Percentiles rank a stretch among this genome's conserved stretches.
phyloP scores from a whole-genome alignment of 2,329 filamentous ascomycete genomes.

The Cadophora gregata region DNA sequence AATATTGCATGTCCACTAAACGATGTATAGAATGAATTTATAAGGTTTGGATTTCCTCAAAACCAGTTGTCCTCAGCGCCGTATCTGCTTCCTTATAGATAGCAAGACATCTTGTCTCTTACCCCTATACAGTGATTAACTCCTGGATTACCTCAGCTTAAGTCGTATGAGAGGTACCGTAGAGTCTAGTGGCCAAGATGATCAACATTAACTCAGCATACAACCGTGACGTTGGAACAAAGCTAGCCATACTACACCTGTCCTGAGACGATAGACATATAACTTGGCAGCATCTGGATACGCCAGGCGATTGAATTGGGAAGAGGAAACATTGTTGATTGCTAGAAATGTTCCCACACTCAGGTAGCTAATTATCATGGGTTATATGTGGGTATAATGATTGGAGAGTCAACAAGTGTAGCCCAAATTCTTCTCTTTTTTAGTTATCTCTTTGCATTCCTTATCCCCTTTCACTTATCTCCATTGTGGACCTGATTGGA shows the following conservation, averaged over 20 bases:
- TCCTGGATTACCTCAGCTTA: slow-evolving; percentile 41
- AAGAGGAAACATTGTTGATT: slow-evolving; percentile 22
- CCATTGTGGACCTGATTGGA: too few relatives aligned
- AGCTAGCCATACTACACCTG: not conserved
- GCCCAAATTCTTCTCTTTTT: too few relatives aligned
- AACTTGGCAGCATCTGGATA: slow-evolving; percentile 69
- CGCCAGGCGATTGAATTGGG: slow-evolving; percentile 49
- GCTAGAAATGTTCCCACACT: too few relatives aligned
- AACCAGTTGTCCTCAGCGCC: slow-evolving; percentile 54
- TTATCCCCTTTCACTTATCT: too few relatives aligned
- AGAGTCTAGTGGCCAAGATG: too few relatives aligned
- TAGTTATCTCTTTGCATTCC: too few relatives aligned
- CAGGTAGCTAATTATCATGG: too few relatives aligned
- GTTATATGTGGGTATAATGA: too few relatives aligned
- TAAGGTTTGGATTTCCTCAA: not conserved
- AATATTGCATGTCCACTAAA: slow-evolving; percentile 2
- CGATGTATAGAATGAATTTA: not conserved
- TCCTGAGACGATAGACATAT: slow-evolving; percentile 61
- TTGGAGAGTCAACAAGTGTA: too few relatives aligned
- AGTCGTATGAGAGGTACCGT: slow-evolving; percentile 43
- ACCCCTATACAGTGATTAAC: slow-evolving; percentile 61
- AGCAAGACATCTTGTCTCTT: slow-evolving; percentile 47
- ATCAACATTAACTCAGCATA: too few relatives aligned
- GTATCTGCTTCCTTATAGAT: slow-evolving; percentile 36
- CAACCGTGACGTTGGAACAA: not conserved